Evolutionary conservation across 2,329 filamentous ascomycete genomes (phyloP), one percentile per base, ranked within the genome.

Genomic region (Pyrenochaeta sp.): DNA sequence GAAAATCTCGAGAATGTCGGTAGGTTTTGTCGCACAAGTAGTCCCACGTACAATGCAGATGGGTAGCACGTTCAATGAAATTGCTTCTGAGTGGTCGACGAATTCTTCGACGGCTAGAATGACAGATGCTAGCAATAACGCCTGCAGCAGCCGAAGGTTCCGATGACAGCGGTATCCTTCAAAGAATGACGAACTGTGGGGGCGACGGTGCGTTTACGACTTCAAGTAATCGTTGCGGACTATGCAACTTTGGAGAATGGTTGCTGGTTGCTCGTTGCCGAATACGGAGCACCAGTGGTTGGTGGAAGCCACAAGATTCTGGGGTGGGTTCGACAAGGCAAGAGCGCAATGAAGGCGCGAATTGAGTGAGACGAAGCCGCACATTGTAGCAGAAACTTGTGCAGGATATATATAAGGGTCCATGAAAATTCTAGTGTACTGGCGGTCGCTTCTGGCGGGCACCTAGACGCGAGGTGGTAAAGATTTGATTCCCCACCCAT

Each of bases 381-480:
- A 27, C 51, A 59, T 55, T 34, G 22, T 30, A 44, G 19, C 27
- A 56, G n/a, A 42, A 24, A 27, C 22, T 42, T 34, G 27, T n/a
- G 32, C 48, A 40, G 48, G 25, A n/a, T 71, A 69, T 67, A 70
- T 67, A 70, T 68, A 68, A 58, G 60, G 54, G 59, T 39, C 46
- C 59, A 13, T n/a, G 66, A 68, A 62, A 65, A 61, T 66, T 68
- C 61, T 66, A 65, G 59, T 61, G 61, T 63, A 59, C 30, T 57
- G 50, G 54, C 60, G 44, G 61, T 65, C 62, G 62, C 61, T 50
- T 67, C 59, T 56, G 58, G 56, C 53, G 64, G 59, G 57, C 58
- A 54, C 50, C 58, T 58, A 51, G 59, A 46, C 53, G 61, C 50
- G 48, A 56, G 44, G 24, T 57, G 40, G 44, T 56, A 58, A 58